Base-by-base conservation (phyloP, 1,284 basidiomycete species). In the Cutaneotrichosporon sp. region DNA sequence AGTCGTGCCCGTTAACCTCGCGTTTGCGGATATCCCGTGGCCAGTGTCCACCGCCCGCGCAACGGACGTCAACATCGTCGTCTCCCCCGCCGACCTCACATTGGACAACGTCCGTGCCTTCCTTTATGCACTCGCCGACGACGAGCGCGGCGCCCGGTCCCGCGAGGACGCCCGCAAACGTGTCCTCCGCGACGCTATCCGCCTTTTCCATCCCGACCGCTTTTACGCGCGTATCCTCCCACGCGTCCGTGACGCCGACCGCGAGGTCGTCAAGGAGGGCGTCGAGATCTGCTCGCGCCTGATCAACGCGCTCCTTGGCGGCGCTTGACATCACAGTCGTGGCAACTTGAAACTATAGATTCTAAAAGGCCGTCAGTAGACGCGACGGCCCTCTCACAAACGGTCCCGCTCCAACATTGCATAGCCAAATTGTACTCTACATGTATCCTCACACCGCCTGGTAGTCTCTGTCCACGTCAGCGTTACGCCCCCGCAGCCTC, bases 1-100 rank as follows among this genome's bases (percentile, higher is more conserved):
- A 17, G 18, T 65, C n/a, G 22, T 64, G 23, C 39, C 51, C 37
- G 46, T 49, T 17, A 37, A 62, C 21, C 65, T 84, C 22, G 52
- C 62, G 2, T 87, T 87, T 63, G 64, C 65, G 12, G 85, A 88
- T 66, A 81, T 91, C 9, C 89, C 89, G 1, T 91, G 88, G 89
- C 89, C 89, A 0, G 74, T 88, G 42, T 75, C 81, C 26, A 46
- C 43, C 18, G 56, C 60, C 0, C 49, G 53, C 12, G 63, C 76
- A 4, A 45, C 65, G 0, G 65, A 62, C 2, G 81, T 46, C 22
- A 26, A 33, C 15, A 23, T 48, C 21, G 39, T 58, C 33, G 38
- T 56, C 8, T 37, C 22, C 0, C 42, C 58, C 0, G 58, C 83
- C 0, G 79, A 83, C 20, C 67, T 90, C 45, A 84, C 82, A 0